Evolutionary conservation across 176 grass and related monocot species (phyloP).

Genomic region (Phyllostachys edulis): DNA sequence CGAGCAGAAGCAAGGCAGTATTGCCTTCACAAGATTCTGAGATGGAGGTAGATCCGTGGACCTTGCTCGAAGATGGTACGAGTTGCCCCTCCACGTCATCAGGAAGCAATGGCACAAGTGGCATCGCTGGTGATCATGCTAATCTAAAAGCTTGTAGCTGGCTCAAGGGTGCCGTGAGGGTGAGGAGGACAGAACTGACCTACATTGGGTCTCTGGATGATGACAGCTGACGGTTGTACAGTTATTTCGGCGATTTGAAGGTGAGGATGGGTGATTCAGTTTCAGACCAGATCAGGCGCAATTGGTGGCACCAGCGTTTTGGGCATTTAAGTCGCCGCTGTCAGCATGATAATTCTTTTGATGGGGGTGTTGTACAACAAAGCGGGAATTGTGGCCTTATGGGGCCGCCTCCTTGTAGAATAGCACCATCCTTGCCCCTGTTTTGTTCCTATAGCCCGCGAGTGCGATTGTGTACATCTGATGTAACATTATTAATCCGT

Average conservation of each 20-base stretch:
- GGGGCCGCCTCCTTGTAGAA: constrained; percentile 15
- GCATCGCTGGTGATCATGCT: constrained; percentile 52
- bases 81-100: constrained; percentile 51
- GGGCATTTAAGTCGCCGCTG: background rate
- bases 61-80: constrained; percentile 88
- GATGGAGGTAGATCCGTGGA: constrained; percentile 93
- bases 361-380: constrained; percentile 15
- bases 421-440: constrained; percentile 1
- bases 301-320: background rate
- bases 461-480: constrained; percentile 44
- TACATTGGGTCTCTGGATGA: constrained; percentile 94
- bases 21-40: constrained; percentile 61
- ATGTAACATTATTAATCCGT: constrained; percentile 37
- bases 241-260: background rate
- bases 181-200: constrained; percentile 84
- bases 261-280: background rate
- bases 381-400: background rate
- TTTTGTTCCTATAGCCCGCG: constrained; percentile 28
- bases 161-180: constrained; percentile 94
- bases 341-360: background rate
- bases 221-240: constrained; percentile 71
- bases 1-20: constrained; percentile 55
- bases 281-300: background rate
- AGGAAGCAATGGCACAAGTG: constrained; percentile 44
- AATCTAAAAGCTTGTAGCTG: constrained; percentile 88